Base-by-base conservation (phyloP, 1,284 basidiomycete genomes). In the Ustilago shanxiensis region DNA sequence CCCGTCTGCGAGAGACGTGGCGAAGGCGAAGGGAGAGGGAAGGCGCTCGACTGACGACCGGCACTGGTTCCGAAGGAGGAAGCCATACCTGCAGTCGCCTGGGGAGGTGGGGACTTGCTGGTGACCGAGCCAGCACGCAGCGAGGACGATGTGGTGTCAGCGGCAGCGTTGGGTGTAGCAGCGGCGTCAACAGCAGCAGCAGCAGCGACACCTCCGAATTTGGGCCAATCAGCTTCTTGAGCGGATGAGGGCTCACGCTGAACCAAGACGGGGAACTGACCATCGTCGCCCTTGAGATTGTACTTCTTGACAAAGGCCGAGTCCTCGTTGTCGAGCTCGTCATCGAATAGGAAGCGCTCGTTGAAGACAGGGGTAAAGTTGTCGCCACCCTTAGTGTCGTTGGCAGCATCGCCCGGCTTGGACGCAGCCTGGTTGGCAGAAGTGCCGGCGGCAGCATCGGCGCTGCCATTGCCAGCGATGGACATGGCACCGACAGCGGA, bases 171-270 rank as follows among this genome's bases (percentile, higher is more conserved):
- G 31, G 31, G 31, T 6, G 31, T 33, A 11, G 31, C 31, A 33
- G 11, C 31, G 31, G 31, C 31, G 31, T 33, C 31, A n/a, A n/a
- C n/a, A 53, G 47, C 45, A 26, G 54, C 47, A 11, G 5, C 31
- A 62, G 60, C 41, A 55, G 57, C 53, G 54, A 89, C 88, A 60
- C 90, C 89, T 60, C 90, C 89, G 87, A 95, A 97, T 84, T 93
- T 93, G 49, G 95, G 93, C 95, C 95, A 98, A 86, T 98, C 95
- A 3, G 94, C 94, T 1, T 92, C 89, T 85, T 93, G 93, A 82
- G 92, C 90, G 16, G 86, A 77, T 16, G 51, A 26, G 20, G 51
- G n/a, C 53, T 18, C 92, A 87, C 83, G 49, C 41, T 44, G 41
- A 44, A 44, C 41, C 41, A 89, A 86, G 41, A 88, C 86, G 28